Evolutionary conservation across 805 yeast genomes (phyloP), one percentile per base, ranked within the genome.

Genomic region (Kodamaea restingae): DNA sequence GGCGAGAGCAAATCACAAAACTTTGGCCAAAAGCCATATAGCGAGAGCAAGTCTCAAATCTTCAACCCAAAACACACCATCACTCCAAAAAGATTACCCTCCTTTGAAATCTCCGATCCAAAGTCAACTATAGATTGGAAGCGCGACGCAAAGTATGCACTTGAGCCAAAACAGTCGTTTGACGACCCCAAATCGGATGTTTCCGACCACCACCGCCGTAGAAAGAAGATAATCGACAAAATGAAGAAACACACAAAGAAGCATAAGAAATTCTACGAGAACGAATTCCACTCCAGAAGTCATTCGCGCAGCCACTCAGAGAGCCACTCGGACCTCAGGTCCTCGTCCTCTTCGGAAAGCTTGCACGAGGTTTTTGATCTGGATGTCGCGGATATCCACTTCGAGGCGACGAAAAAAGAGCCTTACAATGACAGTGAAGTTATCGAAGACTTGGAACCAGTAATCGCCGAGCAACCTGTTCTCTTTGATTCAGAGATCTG

Each of bases 201-300:
- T 28, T 20, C 22, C 7, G 32, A 30, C 3, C 32, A 30, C 21
- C 32, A 30, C 21, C 12, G 15, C 18, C 22, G 40, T 12, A 40
- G 29, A 10, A 30, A 21, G 9, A 43, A 36, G 12, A 24, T 43
- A n/a, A 47, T 38, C 25, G 41, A 36, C 4, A 41, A 40, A 20
- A 33, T 45, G 25, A 42, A 40, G 29, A 44, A 36, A 32, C 42
- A 33, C 18, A 35, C 42, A 7, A 32, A 33, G 21, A n/a, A n/a
- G n/a, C n/a, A n/a, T n/a, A n/a, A n/a, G n/a, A 46, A 42, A 15
- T 18, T 46, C n/a, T 40, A 45, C 28, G 36, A 26, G 9, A 36
- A 34, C 14, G 26, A 18, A 5, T 14, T 22, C 31, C 27, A 36
- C 7, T 30, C 35, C 5, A 17, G 36, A 7, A 31, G 35, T 12